phyloP scores from a whole-genome alignment of 495 filamentous ascomycete genomes.

The Talaromyces stipitatus region DNA sequence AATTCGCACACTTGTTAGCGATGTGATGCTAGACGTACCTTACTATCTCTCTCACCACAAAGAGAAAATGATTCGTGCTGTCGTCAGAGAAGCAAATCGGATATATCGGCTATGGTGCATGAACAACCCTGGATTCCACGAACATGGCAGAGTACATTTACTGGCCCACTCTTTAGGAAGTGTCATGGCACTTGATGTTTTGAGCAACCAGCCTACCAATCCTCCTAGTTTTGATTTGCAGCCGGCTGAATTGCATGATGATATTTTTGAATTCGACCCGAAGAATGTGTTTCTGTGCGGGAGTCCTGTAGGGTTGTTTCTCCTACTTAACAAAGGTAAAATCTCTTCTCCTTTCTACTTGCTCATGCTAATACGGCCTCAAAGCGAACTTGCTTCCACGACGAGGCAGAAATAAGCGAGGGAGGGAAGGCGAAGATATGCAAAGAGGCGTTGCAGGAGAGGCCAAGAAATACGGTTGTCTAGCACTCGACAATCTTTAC shows the following conservation, averaged over 20 bases:
- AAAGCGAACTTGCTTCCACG: slow-evolving; percentile 69
- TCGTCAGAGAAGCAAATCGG: slow-evolving; percentile 87
- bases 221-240: slow-evolving; percentile 50
- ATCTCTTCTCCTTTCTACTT: background rate
- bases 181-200: slow-evolving; percentile 85
- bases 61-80: slow-evolving; percentile 83
- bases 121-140: slow-evolving; percentile 81
- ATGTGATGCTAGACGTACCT: slow-evolving; percentile 96
- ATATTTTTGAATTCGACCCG: slow-evolving; percentile 85
- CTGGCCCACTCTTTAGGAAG: slow-evolving; percentile 91
- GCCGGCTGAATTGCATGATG: slow-evolving; percentile 37
- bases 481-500: slow-evolving; percentile 93
- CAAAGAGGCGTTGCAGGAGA: slow-evolving; percentile 65
- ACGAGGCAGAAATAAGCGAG: slow-evolving; percentile 64
- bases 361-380: background rate
- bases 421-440: slow-evolving; percentile 56
- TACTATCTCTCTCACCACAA: slow-evolving; percentile 97
- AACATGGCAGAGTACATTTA: slow-evolving; percentile 78
- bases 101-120: slow-evolving; percentile 88
- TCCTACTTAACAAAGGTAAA: slow-evolving; percentile 72
- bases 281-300: slow-evolving; percentile 83
- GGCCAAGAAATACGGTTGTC: slow-evolving; percentile 72
- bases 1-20: slow-evolving; percentile 82
- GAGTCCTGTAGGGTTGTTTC: slow-evolving; percentile 90
- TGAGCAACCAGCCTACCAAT: slow-evolving; percentile 76